phyloP scores from a whole-genome alignment of 495 filamentous ascomycete genomes.

The Penicillium ochrochloron region DNA sequence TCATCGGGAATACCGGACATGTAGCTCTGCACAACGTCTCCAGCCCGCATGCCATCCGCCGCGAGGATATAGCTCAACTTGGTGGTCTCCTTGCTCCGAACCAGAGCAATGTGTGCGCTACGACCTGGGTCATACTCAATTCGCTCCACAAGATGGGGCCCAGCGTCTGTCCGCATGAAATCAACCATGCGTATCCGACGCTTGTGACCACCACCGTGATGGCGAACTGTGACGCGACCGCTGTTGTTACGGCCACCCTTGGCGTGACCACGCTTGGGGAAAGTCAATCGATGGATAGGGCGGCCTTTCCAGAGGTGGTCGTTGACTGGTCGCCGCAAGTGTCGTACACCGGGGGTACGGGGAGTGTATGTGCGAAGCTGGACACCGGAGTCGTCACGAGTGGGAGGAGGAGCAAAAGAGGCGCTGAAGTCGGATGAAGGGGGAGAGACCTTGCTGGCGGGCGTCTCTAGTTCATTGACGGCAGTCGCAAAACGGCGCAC shows the following conservation, averaged over 20 bases:
- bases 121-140: conserved; percentile 96
- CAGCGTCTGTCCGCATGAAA: conserved; percentile 74
- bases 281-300: conserved; percentile 80
- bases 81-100: conserved; percentile 64
- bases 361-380: conserved; percentile 86
- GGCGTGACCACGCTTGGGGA: conserved; percentile 84
- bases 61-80: conserved; percentile 84
- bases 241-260: conserved; percentile 92
- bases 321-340: conserved; percentile 88
- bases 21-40: conserved; percentile 90
- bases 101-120: conserved; percentile 87
- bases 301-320: conserved; percentile 96
- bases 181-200: conserved; percentile 89
- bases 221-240: conserved; percentile 82
- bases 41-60: conserved; percentile 88
- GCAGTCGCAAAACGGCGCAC: conserved; percentile 62
- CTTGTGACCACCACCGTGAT: conserved; percentile 89
- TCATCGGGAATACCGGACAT: conserved; percentile 83
- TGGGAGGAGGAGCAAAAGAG: conserved; percentile 51
- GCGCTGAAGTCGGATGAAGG: conserved; percentile 44
- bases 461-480: conserved; percentile 44
- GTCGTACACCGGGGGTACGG: conserved; percentile 89
- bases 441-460: conserved; percentile 34
- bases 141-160: conserved; percentile 83
- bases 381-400: conserved; percentile 43